Evolutionary conservation across 805 yeast species (phyloP).

Genomic region (Isabelozyma gotoi): DNA sequence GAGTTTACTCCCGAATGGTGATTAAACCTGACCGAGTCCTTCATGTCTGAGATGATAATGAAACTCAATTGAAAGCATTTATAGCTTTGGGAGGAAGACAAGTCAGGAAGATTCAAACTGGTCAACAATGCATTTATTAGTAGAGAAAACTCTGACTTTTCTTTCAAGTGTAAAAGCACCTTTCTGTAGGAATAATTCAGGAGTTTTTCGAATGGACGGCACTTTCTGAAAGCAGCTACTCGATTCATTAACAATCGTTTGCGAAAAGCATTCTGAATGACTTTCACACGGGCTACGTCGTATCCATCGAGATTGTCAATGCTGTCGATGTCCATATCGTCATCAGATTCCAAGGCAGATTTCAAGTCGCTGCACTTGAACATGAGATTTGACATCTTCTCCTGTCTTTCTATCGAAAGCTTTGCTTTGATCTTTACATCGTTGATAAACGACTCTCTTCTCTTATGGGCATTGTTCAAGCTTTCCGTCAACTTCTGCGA

Average conservation of each 20-base stretch:
- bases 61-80: constrained; percentile 1
- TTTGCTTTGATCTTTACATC: constrained; percentile 6
- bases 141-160: neutral
- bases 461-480: constrained; percentile 5
- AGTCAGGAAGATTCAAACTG: neutral
- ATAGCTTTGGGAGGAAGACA: constrained; percentile 3
- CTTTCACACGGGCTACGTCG: neutral
- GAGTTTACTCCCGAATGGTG: constrained; percentile 13
- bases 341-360: neutral
- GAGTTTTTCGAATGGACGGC: neutral
- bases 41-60: constrained; percentile 10
- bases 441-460: constrained; percentile 6
- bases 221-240: neutral
- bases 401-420: constrained; percentile 1
- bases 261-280: neutral
- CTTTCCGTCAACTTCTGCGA: constrained; percentile 5
- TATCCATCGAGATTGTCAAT: no score
- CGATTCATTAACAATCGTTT: no score
- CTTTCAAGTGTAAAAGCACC: neutral
- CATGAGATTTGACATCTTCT: neutral
- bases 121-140: neutral
- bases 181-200: neutral
- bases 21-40: neutral
- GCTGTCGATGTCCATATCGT: neutral
- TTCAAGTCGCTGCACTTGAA: neutral